These are phyloP conservation scores for Cytidiella melzeri DNA, from an alignment of 768 basidiomycete species.

Conservation along the genomic window DNA sequence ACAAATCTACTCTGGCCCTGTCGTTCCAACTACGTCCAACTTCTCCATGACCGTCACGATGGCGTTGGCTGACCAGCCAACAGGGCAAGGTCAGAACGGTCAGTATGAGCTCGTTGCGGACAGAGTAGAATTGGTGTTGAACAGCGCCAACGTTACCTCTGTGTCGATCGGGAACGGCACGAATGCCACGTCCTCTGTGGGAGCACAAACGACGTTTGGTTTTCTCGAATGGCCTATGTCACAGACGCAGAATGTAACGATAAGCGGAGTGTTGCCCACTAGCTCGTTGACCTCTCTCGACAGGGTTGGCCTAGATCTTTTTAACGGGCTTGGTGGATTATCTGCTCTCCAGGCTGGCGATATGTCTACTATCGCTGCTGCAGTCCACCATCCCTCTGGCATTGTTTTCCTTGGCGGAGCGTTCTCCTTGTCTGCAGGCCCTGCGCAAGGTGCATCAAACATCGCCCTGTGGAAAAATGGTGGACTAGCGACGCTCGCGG, in stretches of 20 bases:
- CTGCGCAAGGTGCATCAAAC: slow-evolving; percentile 56
- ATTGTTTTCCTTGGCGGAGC: slow-evolving; percentile 69
- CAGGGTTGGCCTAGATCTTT: slow-evolving; percentile 51
- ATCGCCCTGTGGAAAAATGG: slow-evolving; percentile 67
- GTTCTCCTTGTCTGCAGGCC: slow-evolving; percentile 56
- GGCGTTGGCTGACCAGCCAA: slow-evolving; percentile 60
- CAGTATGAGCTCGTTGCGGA: slow-evolving; percentile 82
- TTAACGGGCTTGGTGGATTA: slow-evolving; percentile 46
- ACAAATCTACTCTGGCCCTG: slow-evolving; percentile 74
- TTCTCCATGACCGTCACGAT: slow-evolving; percentile 76
- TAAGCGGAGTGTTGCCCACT: slow-evolving; percentile 59
- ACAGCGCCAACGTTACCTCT: slow-evolving; percentile 40
- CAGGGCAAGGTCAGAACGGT: slow-evolving; percentile 57
- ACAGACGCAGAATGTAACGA: slow-evolving; percentile 41
- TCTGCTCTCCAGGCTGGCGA: slow-evolving; percentile 21
- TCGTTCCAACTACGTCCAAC: slow-evolving; percentile 64
- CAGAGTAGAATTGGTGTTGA: slow-evolving; percentile 72
- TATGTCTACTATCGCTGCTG: slow-evolving; percentile 37
- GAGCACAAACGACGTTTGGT: slow-evolving; percentile 58
- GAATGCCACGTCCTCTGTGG: slow-evolving; percentile 27
- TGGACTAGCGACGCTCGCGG: slow-evolving; percentile 43
- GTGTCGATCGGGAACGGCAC: slow-evolving; percentile 26
- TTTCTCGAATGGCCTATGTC: slow-evolving; percentile 83
- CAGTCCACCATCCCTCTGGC: slow-evolving; percentile 62
- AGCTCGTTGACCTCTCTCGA: slow-evolving; percentile 66